These are phyloP conservation scores for Asparagopsis taxiformis DNA, from an alignment of 31 red algal genomes.

Conservation along the genomic window DNA sequence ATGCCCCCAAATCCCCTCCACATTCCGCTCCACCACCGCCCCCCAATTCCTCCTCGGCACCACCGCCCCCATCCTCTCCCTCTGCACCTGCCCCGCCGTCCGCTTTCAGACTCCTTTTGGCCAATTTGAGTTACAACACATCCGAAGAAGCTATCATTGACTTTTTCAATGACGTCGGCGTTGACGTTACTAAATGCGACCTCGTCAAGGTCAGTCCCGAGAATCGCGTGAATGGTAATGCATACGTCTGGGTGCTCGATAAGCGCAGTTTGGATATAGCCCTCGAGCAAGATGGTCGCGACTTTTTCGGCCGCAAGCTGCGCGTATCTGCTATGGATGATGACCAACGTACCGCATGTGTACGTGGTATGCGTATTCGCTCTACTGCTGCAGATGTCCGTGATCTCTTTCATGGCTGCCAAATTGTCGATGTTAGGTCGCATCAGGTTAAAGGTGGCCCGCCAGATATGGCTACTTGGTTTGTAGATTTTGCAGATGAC, in stretches of 20 bases:
- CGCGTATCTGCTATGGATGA: constrained; percentile 50
- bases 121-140: constrained; percentile 56
- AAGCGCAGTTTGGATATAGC: constrained; percentile 50
- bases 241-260: constrained; percentile 52
- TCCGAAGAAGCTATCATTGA: constrained; percentile 49
- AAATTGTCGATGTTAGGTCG: constrained; percentile 39
- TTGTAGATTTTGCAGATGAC: constrained; percentile 70
- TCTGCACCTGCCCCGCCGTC: constrained; percentile 3
- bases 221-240: constrained; percentile 62
- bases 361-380: constrained; percentile 43
- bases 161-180: constrained; percentile 57
- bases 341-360: constrained; percentile 64
- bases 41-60: constrained; percentile 9
- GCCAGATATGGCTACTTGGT: constrained; percentile 65
- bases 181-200: constrained; percentile 36
- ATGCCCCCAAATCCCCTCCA: background rate
- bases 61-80: background rate
- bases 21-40: background rate
- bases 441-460: constrained; percentile 46
- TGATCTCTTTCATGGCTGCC: constrained; percentile 47
- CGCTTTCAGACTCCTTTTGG: constrained; percentile 31
- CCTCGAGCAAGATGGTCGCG: constrained; percentile 34
- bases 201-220: constrained; percentile 53
- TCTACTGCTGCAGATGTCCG: constrained; percentile 32
- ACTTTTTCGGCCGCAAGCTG: constrained; percentile 46